phyloP scores from a whole-genome alignment of 2,329 filamentous ascomycete genomes.

The Parafenestella ontariensis region DNA sequence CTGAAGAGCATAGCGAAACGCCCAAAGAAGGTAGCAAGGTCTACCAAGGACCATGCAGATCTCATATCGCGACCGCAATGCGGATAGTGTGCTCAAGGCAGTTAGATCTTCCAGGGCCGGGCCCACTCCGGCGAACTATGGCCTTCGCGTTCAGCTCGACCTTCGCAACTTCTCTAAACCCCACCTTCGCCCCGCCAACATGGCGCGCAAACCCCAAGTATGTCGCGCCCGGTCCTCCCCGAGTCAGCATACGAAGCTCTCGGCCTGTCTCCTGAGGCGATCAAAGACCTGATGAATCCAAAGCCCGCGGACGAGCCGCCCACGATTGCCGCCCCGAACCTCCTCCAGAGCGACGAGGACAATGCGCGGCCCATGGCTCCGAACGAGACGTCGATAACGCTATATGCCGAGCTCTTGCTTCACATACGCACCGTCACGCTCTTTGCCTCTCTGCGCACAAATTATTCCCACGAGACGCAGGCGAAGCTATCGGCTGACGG shows the following conservation, averaged over 20 bases:
- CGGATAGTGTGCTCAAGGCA: background rate
- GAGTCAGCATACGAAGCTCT: constrained; percentile 47
- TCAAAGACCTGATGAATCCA: constrained; percentile 42
- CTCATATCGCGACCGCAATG: too few species aligned
- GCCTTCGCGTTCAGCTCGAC: background rate
- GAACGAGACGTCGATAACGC: constrained; percentile 43
- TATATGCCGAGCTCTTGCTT: constrained; percentile 67
- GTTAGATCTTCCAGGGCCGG: background rate
- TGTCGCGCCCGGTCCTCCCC: constrained; percentile 43
- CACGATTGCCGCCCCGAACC: constrained; percentile 37
- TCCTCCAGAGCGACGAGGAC: constrained; percentile 37
- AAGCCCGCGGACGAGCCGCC: constrained; percentile 31
- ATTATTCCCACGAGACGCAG: constrained; percentile 52
- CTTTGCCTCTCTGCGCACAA: constrained; percentile 59
- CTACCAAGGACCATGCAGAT: too few species aligned
- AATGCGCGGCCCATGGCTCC: constrained; percentile 30
- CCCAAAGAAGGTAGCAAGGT: too few species aligned
- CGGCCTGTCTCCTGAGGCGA: constrained; percentile 36
- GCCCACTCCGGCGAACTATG: background rate
- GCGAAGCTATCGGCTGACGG: constrained; percentile 55
- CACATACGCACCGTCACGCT: constrained; percentile 68
- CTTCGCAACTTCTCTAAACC: constrained; percentile 3
- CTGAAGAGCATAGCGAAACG: background rate
- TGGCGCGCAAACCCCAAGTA: constrained; percentile 36
- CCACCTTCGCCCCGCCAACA: constrained; percentile 26